phyloP scores from a whole-genome alignment of 257 asterid genomes.

The Handroanthus guayacan region DNA sequence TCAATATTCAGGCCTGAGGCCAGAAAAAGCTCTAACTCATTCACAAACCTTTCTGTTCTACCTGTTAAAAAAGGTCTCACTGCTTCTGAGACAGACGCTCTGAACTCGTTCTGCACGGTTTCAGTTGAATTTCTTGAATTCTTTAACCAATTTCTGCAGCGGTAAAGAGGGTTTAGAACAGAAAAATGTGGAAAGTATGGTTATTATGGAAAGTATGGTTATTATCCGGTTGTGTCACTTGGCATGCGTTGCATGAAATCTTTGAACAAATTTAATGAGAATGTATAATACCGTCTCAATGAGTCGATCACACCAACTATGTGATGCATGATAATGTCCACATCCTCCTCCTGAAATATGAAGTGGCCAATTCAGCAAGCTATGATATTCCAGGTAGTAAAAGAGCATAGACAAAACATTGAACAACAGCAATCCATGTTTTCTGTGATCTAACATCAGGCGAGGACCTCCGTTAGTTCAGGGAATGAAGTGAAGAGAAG shows the following conservation, averaged over 20 bases:
- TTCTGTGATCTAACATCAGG: not conserved
- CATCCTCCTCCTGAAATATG: slow-evolving; percentile 75
- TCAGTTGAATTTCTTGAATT: slow-evolving; percentile 43
- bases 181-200: not conserved
- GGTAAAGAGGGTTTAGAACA: slow-evolving; percentile 2
- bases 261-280: not conserved
- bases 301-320: slow-evolving; percentile 67
- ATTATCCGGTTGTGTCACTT: not conserved
- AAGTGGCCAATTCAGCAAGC: slow-evolving; percentile 26
- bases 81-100: slow-evolving; percentile 54
- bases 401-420: not conserved
- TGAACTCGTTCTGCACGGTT: slow-evolving; percentile 54
- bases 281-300: slow-evolving; percentile 58
- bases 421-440: slow-evolving; percentile 10
- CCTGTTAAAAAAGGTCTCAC: slow-evolving; percentile 68
- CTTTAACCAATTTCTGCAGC: slow-evolving; percentile 61
- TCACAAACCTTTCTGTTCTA: slow-evolving; percentile 64
- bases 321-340: slow-evolving; percentile 74
- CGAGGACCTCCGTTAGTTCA: not conserved
- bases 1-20: slow-evolving; percentile 74
- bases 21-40: slow-evolving; percentile 70
- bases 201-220: not conserved
- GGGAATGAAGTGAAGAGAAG: not conserved
- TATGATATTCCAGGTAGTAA: not conserved
- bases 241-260: slow-evolving; percentile 2